phyloP scores from a whole-genome alignment of 805 yeast species.

The Alloascoidea hylecoeti region DNA sequence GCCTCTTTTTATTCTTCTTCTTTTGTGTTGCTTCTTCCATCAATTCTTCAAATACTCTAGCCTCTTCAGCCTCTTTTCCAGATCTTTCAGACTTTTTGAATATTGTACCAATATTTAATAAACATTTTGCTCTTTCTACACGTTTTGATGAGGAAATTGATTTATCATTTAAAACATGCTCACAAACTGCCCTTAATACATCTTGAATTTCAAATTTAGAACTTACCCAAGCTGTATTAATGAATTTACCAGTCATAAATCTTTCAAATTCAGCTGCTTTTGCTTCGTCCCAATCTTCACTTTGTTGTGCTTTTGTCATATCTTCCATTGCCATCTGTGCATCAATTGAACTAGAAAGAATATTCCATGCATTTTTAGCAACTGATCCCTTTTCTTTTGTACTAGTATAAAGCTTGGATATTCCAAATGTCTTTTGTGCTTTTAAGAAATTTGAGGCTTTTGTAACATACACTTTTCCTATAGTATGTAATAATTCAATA shows the following conservation, averaged over 20 bases:
- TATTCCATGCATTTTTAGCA: conserved; percentile 72
- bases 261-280: conserved; percentile 70
- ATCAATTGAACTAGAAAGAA: conserved; percentile 74
- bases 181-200: conserved; percentile 73
- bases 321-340: conserved; percentile 73
- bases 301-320: conserved; percentile 59
- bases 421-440: conserved; percentile 73
- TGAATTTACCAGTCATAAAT: conserved; percentile 71
- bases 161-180: conserved; percentile 60
- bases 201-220: conserved; percentile 77
- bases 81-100: conserved; percentile 60
- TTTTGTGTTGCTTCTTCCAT: conserved; percentile 60
- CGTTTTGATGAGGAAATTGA: conserved; percentile 43
- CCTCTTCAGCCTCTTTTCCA: conserved; percentile 86
- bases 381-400: conserved; percentile 76
- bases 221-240: conserved; percentile 93
- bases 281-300: conserved; percentile 28
- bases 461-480: conserved; percentile 64
- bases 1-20: too few species aligned
- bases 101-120: conserved; percentile 55
- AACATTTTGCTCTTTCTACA: conserved; percentile 64
- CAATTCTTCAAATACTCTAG: conserved; percentile 75
- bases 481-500: conserved; percentile 61
- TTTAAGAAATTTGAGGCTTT: conserved; percentile 64
- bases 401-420: conserved; percentile 70